phyloP scores from a whole-genome alignment of 2,329 filamentous ascomycete genomes.

The Penicillium hesseltinei region DNA sequence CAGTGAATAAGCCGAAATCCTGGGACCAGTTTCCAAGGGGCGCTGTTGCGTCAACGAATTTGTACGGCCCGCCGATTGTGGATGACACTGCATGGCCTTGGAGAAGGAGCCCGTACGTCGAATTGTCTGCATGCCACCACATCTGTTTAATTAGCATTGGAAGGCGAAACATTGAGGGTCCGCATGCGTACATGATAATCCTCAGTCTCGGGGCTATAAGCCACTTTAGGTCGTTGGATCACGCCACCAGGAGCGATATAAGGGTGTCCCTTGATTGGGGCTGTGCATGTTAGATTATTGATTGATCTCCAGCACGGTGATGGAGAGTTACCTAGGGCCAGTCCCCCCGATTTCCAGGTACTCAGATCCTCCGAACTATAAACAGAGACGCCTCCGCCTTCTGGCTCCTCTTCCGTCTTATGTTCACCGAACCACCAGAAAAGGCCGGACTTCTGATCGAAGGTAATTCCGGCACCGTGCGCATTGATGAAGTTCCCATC shows the following conservation, averaged over 20 bases:
- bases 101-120: constrained; percentile 55
- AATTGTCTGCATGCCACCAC: constrained; percentile 63
- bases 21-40: constrained; percentile 64
- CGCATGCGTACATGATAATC: constrained; percentile 54
- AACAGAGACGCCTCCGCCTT: constrained; percentile 60
- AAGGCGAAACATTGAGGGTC: too few relatives aligned
- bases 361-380: constrained; percentile 61
- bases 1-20: constrained; percentile 61
- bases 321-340: constrained; percentile 51
- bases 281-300: constrained; percentile 22
- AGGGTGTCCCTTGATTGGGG: constrained; percentile 54
- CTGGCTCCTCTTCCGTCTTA: constrained; percentile 57
- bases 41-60: constrained; percentile 53
- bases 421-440: constrained; percentile 65
- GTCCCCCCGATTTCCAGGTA: constrained; percentile 58
- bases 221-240: constrained; percentile 63
- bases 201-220: constrained; percentile 54
- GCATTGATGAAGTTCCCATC: constrained; percentile 61
- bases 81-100: constrained; percentile 58
- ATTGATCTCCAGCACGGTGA: too few relatives aligned
- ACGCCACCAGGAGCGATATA: constrained; percentile 57
- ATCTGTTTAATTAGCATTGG: constrained; percentile 36
- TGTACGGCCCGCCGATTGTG: constrained; percentile 55
- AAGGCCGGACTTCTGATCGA: constrained; percentile 53
- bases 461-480: constrained; percentile 58